Evolutionary conservation across 2,329 filamentous ascomycete genomes (phyloP).

Genomic region (Fusarium duplospermum): DNA sequence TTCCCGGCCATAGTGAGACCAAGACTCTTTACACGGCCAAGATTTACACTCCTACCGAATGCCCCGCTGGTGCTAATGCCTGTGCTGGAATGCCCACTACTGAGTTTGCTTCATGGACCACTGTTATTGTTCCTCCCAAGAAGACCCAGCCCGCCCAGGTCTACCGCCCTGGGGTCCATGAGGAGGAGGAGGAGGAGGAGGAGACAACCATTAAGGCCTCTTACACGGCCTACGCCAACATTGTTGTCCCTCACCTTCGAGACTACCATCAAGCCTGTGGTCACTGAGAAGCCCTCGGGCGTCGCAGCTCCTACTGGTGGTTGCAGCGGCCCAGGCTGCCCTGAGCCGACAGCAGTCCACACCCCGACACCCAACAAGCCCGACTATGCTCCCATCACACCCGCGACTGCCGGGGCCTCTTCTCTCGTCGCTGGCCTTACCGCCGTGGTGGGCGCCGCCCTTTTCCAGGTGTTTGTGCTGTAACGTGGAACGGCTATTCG

Average conservation of each 20-base stretch:
- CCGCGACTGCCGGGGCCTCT: conserved; percentile 61
- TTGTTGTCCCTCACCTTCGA: conserved; percentile 26
- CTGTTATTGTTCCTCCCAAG: conserved; percentile 27
- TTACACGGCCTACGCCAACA: conserved; percentile 21
- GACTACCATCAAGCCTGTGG: conserved; percentile 33
- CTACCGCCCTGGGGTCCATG: conserved; percentile 24
- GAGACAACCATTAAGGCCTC: conserved; percentile 18
- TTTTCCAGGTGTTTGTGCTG: conserved; percentile 45
- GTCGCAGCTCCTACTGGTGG: conserved; percentile 41
- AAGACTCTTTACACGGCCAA: conserved; percentile 65
- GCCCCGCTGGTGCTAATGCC: conserved; percentile 62
- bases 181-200: conserved; percentile 11
- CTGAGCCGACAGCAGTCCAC: conserved; percentile 15
- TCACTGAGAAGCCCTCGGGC: conserved; percentile 30
- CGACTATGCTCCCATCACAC: conserved; percentile 42
- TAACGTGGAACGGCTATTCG: conserved; percentile 26
- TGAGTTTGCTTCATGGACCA: conserved; percentile 42
- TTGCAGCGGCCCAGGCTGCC: conserved; percentile 40
- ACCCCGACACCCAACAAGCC: conserved; percentile 6
- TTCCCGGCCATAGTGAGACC: conserved; percentile 34
- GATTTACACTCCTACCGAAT: conserved; percentile 66
- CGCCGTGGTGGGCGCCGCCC: conserved; percentile 41
- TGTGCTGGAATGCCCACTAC: conserved; percentile 55
- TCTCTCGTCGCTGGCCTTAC: conserved; percentile 41
- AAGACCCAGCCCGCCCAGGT: conserved; percentile 27